Percentiles rank a stretch among this genome's conserved stretches.
Conservation (phyloP, 108 stramenopile genomes). For the Epithemia pelagica region DNA sequence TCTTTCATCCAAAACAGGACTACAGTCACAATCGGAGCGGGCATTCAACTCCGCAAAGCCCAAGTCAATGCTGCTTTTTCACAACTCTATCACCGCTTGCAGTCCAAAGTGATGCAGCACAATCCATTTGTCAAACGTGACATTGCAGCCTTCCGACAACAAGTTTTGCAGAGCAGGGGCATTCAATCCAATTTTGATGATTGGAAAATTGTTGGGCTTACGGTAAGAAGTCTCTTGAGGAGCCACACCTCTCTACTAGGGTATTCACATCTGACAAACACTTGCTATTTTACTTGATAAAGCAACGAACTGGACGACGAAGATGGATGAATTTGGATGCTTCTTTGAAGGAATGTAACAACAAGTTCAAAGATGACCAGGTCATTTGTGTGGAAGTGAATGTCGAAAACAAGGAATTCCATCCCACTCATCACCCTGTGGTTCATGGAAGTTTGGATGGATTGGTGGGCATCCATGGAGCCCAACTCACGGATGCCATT, state of each 20-base stretch:
- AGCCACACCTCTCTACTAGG: not conserved
- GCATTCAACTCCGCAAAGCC: not conserved
- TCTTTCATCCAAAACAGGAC: too few species aligned
- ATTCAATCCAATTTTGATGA: not conserved
- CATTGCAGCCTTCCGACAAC: not conserved
- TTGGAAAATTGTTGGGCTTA: slow-evolving; percentile 13
- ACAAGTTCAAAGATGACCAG: slow-evolving; percentile 2
- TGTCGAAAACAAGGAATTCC: slow-evolving; percentile 24
- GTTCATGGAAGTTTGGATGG: slow-evolving; percentile 44
- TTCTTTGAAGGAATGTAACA: not conserved
- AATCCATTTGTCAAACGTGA: not conserved
- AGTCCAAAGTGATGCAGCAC: not conserved
- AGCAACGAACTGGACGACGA: not conserved
- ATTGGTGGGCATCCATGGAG: slow-evolving; percentile 51
- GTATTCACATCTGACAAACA: not conserved
- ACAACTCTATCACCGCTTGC: not conserved
- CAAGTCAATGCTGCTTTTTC: not conserved
- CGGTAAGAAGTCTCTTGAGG: not conserved
- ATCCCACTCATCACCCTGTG: slow-evolving; percentile 31
- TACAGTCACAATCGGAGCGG: not conserved
- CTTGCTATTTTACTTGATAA: not conserved
- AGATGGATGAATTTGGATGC: not conserved
- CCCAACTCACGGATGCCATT: slow-evolving; percentile 46
- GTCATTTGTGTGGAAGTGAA: slow-evolving; percentile 43
- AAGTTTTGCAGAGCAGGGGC: not conserved